These are phyloP conservation scores for Linanthus parryae DNA, from an alignment of 148 eudicot species.

Conservation along the genomic window DNA sequence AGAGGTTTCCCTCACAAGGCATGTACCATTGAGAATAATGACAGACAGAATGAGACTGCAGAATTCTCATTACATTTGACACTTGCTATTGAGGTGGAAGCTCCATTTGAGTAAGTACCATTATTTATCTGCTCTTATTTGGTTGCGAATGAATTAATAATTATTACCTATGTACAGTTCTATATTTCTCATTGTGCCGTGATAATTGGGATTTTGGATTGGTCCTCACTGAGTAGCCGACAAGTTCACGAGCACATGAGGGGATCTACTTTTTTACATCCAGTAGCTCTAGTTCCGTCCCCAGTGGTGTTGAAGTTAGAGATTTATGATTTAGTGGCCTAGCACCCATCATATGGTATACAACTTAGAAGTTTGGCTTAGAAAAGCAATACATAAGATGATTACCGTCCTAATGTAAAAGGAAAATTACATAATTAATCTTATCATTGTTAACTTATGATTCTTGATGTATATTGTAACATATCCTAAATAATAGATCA, in stretches of 20 bases:
- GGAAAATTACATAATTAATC: too few species aligned
- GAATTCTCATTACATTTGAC: conserved; percentile 74
- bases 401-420: too few species aligned
- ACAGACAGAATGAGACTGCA: conserved; percentile 14
- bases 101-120: conserved; percentile 86
- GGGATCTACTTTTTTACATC: not conserved
- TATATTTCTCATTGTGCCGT: not conserved
- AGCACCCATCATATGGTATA: too few species aligned
- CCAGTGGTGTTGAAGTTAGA: too few species aligned
- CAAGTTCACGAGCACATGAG: not conserved
- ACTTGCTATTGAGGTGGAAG: conserved; percentile 74
- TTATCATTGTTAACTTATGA: too few species aligned
- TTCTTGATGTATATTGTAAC: too few species aligned
- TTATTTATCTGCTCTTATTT: not conserved
- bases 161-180: not conserved
- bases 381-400: too few species aligned
- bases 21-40: conserved; percentile 31
- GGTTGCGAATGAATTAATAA: not conserved
- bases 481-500: too few species aligned
- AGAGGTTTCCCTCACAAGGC: conserved; percentile 92
- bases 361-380: too few species aligned
- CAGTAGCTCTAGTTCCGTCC: too few species aligned
- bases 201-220: not conserved
- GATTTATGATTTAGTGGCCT: too few species aligned
- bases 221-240: not conserved